phyloP scores from a whole-genome alignment of 2,329 filamentous ascomycete species.

The Colletotrichum zoysiae region DNA sequence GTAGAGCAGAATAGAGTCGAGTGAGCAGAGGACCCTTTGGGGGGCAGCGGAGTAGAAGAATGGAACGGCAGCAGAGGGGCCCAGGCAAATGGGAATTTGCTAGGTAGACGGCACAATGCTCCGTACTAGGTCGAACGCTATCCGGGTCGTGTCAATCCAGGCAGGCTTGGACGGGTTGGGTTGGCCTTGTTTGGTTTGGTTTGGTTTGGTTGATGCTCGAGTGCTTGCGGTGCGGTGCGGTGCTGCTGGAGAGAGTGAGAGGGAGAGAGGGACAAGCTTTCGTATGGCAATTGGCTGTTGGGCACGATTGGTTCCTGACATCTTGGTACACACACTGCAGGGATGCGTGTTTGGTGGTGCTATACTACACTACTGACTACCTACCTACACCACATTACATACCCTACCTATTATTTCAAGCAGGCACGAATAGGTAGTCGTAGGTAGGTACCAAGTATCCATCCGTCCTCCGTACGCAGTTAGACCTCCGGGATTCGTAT shows the following conservation, averaged over 20 bases:
- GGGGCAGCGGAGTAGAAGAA: constrained; percentile 32
- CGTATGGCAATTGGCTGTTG: neutral
- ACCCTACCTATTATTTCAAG: no score
- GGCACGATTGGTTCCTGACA: constrained; percentile 15
- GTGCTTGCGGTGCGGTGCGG: constrained; percentile 13
- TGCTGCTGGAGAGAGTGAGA: constrained; percentile 12
- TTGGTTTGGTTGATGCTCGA: neutral
- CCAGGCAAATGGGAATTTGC: neutral
- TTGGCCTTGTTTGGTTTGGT: constrained; percentile 13
- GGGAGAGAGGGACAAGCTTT: constrained; percentile 2
- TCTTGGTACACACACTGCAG: constrained; percentile 21
- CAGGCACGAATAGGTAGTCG: no score
- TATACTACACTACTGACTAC: no score
- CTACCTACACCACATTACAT: no score
- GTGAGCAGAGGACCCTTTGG: neutral
- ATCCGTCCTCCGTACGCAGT: no score
- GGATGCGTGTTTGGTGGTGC: constrained; percentile 30
- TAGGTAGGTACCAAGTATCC: no score
- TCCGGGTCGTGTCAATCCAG: neutral
- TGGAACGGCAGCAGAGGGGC: constrained; percentile 1
- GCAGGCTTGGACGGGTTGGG: constrained; percentile 14
- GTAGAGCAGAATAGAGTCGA: neutral
- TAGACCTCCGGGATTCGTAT: no score
- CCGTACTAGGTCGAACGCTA: neutral
- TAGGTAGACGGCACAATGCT: no score